Evolutionary conservation across 2,329 filamentous ascomycete species (phyloP).

Genomic region (Xylariaceae sp.): DNA sequence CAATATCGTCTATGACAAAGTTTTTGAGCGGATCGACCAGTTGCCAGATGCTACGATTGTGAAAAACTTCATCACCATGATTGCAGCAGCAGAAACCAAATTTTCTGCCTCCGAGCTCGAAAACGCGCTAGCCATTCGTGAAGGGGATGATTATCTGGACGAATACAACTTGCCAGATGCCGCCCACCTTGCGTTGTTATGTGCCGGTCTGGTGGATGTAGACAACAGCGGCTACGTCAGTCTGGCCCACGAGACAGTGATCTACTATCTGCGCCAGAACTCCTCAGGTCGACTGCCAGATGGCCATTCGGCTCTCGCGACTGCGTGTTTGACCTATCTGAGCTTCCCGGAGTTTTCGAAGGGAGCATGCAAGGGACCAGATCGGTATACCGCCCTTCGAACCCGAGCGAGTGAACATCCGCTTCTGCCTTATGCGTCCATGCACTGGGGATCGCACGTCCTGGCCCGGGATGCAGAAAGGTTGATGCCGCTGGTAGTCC

Average conservation of each 20-base stretch:
- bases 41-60: neutral
- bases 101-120: constrained; percentile 1
- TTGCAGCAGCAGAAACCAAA: constrained; percentile 1
- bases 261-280: neutral
- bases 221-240: neutral
- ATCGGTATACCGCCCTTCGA: too few relatives aligned
- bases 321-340: too few relatives aligned
- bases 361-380: too few relatives aligned
- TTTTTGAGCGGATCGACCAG: constrained; percentile 3
- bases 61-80: constrained; percentile 2
- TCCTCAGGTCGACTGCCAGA: too few relatives aligned
- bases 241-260: neutral
- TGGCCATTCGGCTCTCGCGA: too few relatives aligned
- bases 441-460: too few relatives aligned
- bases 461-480: too few relatives aligned
- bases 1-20: constrained; percentile 3
- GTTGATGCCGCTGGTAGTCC: too few relatives aligned
- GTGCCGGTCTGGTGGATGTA: neutral
- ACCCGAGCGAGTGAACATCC: too few relatives aligned
- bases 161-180: neutral
- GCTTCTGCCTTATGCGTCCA: too few relatives aligned
- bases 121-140: constrained; percentile 1
- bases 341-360: too few relatives aligned
- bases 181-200: neutral
- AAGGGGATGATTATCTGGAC: constrained; percentile 1